These are phyloP conservation scores for Metarhizium sp. DNA, from an alignment of 2,329 filamentous ascomycete species.

Conservation along the genomic window DNA sequence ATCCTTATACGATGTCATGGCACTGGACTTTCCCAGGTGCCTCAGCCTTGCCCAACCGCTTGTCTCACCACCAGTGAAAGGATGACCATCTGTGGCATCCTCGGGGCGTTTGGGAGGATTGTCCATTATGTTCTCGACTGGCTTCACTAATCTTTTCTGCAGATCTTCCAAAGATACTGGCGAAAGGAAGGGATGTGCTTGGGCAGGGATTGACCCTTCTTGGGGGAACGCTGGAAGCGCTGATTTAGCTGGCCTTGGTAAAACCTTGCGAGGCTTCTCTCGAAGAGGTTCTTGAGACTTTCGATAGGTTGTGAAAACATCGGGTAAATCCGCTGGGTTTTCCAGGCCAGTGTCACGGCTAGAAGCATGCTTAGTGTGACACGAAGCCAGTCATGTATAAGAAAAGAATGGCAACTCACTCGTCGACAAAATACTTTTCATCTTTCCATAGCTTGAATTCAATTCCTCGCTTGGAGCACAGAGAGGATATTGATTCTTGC, in stretches of 20 bases:
- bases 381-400: not conserved
- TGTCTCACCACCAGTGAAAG: slow-evolving; percentile 59
- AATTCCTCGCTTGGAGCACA: slow-evolving; percentile 42
- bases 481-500: slow-evolving; percentile 42
- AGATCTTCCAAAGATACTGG: slow-evolving; percentile 45
- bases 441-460: slow-evolving; percentile 60
- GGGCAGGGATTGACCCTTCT: slow-evolving; percentile 39
- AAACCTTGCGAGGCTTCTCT: slow-evolving; percentile 46
- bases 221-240: slow-evolving; percentile 50
- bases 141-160: slow-evolving; percentile 44
- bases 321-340: slow-evolving; percentile 51
- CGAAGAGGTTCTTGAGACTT: slow-evolving; percentile 65
- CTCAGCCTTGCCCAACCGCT: slow-evolving; percentile 47
- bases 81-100: slow-evolving; percentile 49
- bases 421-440: slow-evolving; percentile 71
- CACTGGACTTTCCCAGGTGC: slow-evolving; percentile 51
- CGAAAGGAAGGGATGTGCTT: slow-evolving; percentile 53
- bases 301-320: slow-evolving; percentile 67
- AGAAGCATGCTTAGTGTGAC: slow-evolving; percentile 8
- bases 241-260: slow-evolving; percentile 41
- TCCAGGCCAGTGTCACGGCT: slow-evolving; percentile 59
- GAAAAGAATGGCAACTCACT: slow-evolving; percentile 43
- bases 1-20: slow-evolving; percentile 56
- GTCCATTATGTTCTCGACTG: slow-evolving; percentile 42
- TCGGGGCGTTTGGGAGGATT: slow-evolving; percentile 44